Conservation (phyloP, 805 yeast genomes). For the Yarrowia hollandica region DNA sequence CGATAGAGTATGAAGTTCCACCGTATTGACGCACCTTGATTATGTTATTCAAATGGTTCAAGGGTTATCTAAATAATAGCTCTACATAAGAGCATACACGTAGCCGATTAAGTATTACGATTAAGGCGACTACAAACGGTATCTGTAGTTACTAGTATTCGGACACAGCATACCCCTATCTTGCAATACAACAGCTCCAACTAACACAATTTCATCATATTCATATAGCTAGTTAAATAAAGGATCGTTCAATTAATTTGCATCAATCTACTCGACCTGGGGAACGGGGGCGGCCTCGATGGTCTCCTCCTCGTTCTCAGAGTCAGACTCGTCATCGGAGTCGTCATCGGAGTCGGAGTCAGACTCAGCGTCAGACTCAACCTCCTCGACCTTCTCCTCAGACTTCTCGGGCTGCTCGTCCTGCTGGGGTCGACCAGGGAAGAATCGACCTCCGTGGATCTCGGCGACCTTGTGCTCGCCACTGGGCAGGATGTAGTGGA, state of each 20-base stretch:
- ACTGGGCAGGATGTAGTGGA: constrained; percentile 24
- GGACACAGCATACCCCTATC: no score
- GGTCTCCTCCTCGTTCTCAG: neutral
- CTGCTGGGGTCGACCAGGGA: neutral
- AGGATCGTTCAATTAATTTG: neutral
- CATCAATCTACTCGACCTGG: neutral
- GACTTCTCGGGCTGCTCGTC: no score
- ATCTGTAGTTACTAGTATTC: no score
- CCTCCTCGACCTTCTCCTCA: constrained; percentile 10
- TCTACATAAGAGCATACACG: no score
- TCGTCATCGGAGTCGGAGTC: constrained; percentile 16
- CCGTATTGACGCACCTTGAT: no score
- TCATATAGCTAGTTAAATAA: neutral
- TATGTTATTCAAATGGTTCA: no score
- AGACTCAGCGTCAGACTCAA: neutral
- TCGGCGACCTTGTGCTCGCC: constrained; percentile 26
- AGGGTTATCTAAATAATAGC: no score
- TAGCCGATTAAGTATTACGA: no score
- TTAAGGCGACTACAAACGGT: no score
- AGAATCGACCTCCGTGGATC: constrained; percentile 25
- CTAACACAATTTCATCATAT: no score
- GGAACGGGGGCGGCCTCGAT: constrained; percentile 10
- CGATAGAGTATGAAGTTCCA: no score
- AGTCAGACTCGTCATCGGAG: neutral
- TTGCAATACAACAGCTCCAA: no score